Conservation (phyloP, 345 rosid species). For the Eucalyptus curtisii region DNA sequence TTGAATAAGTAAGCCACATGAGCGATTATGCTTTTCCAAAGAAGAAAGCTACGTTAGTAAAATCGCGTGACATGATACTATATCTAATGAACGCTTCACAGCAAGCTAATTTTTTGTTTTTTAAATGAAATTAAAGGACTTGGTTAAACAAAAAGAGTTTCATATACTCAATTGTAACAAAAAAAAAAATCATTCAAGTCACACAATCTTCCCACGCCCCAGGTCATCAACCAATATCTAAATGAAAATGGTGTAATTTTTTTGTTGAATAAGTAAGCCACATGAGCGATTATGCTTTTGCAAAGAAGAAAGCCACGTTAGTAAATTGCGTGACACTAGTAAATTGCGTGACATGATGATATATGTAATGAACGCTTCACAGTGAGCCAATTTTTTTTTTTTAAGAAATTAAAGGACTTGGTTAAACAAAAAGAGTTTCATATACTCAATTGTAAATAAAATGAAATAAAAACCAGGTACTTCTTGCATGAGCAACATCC, state of each 20-base stretch:
- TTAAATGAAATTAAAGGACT: not conserved
- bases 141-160: not conserved
- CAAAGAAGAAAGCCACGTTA: fast-evolving
- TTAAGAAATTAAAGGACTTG: not conserved
- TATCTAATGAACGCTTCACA: not conserved
- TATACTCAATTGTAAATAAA: not conserved
- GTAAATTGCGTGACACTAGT: not conserved
- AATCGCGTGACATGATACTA: not conserved
- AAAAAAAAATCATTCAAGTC: too few relatives aligned
- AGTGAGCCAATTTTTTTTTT: too few relatives aligned
- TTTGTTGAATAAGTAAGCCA: not conserved
- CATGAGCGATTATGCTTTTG: not conserved
- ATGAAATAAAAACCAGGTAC: not conserved
- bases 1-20: not conserved
- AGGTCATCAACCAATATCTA: too few relatives aligned
- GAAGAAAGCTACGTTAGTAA: not conserved
- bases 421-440: not conserved
- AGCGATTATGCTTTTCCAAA: fast-evolving
- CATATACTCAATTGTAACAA: not conserved
- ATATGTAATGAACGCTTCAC: too few relatives aligned
- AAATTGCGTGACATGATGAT: not conserved
- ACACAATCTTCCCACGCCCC: too few relatives aligned
- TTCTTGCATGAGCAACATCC: not conserved
- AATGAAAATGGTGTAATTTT: too few relatives aligned
- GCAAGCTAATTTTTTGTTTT: too few relatives aligned